Evolutionary conservation across 345 rosid genomes (phyloP).

Genomic region (Erucastrum elatum): DNA sequence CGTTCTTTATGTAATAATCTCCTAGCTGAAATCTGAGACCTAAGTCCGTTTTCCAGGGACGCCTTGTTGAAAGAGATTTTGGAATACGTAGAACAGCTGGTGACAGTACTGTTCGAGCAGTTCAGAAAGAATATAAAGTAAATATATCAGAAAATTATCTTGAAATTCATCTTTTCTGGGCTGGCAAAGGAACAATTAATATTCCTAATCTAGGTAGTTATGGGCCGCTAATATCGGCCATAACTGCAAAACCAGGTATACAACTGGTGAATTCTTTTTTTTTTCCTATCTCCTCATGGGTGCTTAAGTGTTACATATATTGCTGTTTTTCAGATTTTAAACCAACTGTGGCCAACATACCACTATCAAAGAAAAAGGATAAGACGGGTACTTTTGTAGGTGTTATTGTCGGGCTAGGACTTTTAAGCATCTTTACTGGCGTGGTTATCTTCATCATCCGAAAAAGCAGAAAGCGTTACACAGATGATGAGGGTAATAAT

Average conservation of each 20-base stretch:
- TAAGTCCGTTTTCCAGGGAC: slow-evolving; percentile 36
- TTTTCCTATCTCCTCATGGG: neutral
- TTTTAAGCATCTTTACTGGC: slow-evolving; percentile 35
- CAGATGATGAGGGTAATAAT: slow-evolving; percentile 57
- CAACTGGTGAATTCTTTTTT: neutral
- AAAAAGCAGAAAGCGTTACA: slow-evolving; percentile 36
- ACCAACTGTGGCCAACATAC: neutral
- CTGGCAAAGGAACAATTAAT: slow-evolving; percentile 38
- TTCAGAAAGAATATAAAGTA: slow-evolving; percentile 20
- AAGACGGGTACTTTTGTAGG: neutral
- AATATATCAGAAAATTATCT: slow-evolving; percentile 38
- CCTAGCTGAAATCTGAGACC: neutral
- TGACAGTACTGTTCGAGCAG: slow-evolving; percentile 29
- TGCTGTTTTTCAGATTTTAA: neutral
- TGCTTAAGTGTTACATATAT: neutral
- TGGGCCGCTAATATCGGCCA: slow-evolving; percentile 47
- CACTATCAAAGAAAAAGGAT: neutral
- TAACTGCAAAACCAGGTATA: slow-evolving; percentile 64
- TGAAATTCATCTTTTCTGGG: slow-evolving; percentile 42
- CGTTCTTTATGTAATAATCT: neutral
- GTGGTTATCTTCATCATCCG: slow-evolving; percentile 39
- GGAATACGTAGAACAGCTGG: slow-evolving; percentile 15
- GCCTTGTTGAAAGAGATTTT: slow-evolving; percentile 35
- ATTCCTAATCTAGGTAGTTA: slow-evolving; percentile 36
- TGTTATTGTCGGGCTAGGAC: slow-evolving; percentile 2